Percentiles rank a stretch among this genome's conserved stretches.
phyloP scores from a whole-genome alignment of 202 grass and related monocot species.

The Eragrostis tef region DNA sequence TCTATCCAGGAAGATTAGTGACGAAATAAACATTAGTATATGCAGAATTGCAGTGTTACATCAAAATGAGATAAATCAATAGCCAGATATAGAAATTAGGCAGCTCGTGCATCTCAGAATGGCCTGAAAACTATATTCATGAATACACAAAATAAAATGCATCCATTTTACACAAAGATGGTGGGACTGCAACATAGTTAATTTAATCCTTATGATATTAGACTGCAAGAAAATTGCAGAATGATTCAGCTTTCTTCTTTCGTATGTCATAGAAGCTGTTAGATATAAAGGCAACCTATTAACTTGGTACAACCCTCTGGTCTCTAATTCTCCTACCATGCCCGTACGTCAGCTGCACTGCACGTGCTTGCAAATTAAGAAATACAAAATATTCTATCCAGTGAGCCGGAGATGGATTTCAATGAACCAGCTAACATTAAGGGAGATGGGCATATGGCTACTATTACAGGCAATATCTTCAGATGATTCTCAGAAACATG shows the following conservation, averaged over 20 bases:
- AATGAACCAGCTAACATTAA: constrained; percentile 12
- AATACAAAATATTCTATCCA: not conserved
- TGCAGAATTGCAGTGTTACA: not conserved
- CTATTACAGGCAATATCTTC: not conserved
- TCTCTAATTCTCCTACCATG: not conserved
- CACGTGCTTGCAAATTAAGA: constrained; percentile 5
- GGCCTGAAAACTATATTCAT: not conserved
- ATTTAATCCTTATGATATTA: not conserved
- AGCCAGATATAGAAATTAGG: not conserved
- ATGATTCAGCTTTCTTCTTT: not conserved
- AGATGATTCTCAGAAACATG: not conserved
- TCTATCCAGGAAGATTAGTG: not conserved
- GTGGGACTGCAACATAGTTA: constrained; percentile 2
- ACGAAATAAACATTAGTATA: not conserved
- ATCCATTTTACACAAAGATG: not conserved
- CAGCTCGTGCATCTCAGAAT: not conserved
- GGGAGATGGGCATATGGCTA: not conserved
- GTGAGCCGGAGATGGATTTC: not conserved
- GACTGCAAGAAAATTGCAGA: not conserved
- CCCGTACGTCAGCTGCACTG: not conserved
- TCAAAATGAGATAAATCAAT: constrained; percentile 35
- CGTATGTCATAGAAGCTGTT: not conserved
- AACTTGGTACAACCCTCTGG: not conserved
- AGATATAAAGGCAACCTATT: constrained; percentile 12
- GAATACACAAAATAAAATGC: not conserved